Percentiles rank a stretch among this genome's conserved stretches.
Evolutionary conservation across 2,329 filamentous ascomycete genomes (phyloP).

Genomic region (Epicoccum nigrum): DNA sequence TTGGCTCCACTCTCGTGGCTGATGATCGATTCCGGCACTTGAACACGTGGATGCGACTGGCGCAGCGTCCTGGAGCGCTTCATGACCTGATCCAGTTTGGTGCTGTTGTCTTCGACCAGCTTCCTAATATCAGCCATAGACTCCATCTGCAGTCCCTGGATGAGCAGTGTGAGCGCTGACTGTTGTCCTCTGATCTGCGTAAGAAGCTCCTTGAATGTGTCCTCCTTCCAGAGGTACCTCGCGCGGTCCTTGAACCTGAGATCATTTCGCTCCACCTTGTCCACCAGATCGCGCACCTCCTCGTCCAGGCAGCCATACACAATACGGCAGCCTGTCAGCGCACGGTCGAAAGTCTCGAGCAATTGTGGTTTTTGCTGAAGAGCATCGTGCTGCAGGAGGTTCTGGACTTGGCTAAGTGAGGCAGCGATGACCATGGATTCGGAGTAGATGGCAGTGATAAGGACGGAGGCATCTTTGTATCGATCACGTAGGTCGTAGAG

Average conservation of each 20-base stretch:
- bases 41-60: slow-evolving; percentile 35
- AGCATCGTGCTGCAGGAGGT: slow-evolving; percentile 35
- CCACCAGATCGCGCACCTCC: slow-evolving; percentile 34
- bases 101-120: slow-evolving; percentile 38
- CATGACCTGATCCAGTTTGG: slow-evolving; percentile 34
- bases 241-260: slow-evolving; percentile 32
- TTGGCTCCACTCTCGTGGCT: slow-evolving; percentile 1
- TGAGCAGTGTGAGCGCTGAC: slow-evolving; percentile 38
- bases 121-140: slow-evolving; percentile 41
- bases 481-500: slow-evolving; percentile 38
- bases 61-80: slow-evolving; percentile 35
- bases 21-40: slow-evolving; percentile 38
- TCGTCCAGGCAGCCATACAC: slow-evolving; percentile 43
- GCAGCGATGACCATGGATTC: slow-evolving; percentile 45
- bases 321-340: slow-evolving; percentile 42
- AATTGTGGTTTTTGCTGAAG: slow-evolving; percentile 38
- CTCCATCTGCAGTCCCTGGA: slow-evolving; percentile 46
- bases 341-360: slow-evolving; percentile 39
- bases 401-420: slow-evolving; percentile 41
- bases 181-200: slow-evolving; percentile 45
- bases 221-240: slow-evolving; percentile 42
- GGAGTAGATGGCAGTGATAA: slow-evolving; percentile 43
- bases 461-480: slow-evolving; percentile 39
- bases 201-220: slow-evolving; percentile 43
- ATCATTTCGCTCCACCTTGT: slow-evolving; percentile 28